Percentiles rank a stretch among this genome's conserved stretches.
These are phyloP conservation scores for Calonectria ilicicola DNA, from an alignment of 2,329 filamentous ascomycete genomes.

Conservation along the genomic window DNA sequence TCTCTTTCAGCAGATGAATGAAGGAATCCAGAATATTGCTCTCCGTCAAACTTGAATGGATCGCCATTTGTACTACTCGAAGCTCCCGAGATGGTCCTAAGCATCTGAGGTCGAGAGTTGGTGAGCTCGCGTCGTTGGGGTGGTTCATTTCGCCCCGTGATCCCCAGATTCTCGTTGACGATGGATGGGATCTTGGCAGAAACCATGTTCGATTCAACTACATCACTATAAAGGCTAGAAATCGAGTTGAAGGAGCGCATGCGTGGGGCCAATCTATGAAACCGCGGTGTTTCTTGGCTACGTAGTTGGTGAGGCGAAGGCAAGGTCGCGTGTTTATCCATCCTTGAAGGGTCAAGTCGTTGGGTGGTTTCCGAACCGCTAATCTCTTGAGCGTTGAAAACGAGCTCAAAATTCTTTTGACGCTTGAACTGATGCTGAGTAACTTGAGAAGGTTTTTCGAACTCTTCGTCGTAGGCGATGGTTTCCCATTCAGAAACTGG, in stretches of 20 bases:
- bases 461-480: conserved; percentile 42
- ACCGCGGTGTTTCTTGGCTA: conserved; percentile 19
- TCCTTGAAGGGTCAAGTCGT: conserved; percentile 13
- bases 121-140: background rate
- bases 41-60: conserved; percentile 60
- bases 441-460: conserved; percentile 13
- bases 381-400: conserved; percentile 23
- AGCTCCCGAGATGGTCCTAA: conserved; percentile 42
- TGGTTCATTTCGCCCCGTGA: background rate
- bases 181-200: conserved; percentile 17
- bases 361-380: background rate
- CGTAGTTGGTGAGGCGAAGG: conserved; percentile 24
- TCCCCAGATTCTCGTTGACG: background rate
- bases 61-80: conserved; percentile 53
- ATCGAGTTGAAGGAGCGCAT: conserved; percentile 42
- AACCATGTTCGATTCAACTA: conserved; percentile 13
- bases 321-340: conserved; percentile 4
- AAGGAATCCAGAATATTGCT: conserved; percentile 52
- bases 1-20: conserved; percentile 55
- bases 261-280: conserved; percentile 24
- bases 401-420: conserved; percentile 31
- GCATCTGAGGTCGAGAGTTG: conserved; percentile 16
- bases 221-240: conserved; percentile 45
- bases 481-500: conserved; percentile 48
- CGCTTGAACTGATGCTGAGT: conserved; percentile 19